Evolutionary conservation across 202 grass and related monocot species (phyloP).

Genomic region (Setaria viridis): DNA sequence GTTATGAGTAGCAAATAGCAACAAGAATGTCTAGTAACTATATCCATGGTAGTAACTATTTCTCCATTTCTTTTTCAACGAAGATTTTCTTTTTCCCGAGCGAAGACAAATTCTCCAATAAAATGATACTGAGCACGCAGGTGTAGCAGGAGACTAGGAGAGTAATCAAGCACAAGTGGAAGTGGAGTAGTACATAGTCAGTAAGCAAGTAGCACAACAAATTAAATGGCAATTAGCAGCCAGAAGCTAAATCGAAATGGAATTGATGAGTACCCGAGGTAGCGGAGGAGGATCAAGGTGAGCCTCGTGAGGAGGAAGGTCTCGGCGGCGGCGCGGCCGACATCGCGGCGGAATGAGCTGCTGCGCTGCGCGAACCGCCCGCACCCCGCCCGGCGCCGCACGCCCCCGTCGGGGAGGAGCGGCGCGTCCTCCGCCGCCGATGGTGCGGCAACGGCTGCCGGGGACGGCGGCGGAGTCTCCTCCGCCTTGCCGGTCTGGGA

Average conservation of each 20-base stretch:
- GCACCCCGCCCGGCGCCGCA: conserved; percentile 54
- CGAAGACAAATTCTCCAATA: not conserved
- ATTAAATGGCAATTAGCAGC: not conserved
- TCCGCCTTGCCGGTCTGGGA: conserved; percentile 1
- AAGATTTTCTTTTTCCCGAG: not conserved
- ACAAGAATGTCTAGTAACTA: not conserved
- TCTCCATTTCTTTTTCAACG: not conserved
- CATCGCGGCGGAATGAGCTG: conserved; percentile 71
- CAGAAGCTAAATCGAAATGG: conserved; percentile 7
- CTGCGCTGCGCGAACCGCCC: conserved; percentile 52
- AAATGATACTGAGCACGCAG: not conserved
- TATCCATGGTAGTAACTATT: conserved; percentile 10
- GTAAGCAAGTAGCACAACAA: not conserved
- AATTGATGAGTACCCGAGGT: conserved; percentile 68
- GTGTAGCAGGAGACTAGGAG: not conserved
- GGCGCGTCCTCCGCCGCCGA: conserved; percentile 48
- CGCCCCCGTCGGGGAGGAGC: conserved; percentile 50
- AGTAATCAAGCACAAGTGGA: not conserved
- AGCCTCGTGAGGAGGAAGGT: conserved; percentile 86
- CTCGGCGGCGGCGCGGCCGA: conserved; percentile 80
- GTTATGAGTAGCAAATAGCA: not conserved
- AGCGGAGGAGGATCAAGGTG: conserved; percentile 82
- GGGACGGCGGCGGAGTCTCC: conserved; percentile 37
- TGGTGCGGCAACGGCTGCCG: not conserved
- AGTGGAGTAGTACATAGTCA: not conserved